A percentile compares a stretch with the other conserved stretches of the same genome.
phyloP scores from a whole-genome alignment of 2,329 filamentous ascomycete species.

The Ophiostoma tasmaniense region DNA sequence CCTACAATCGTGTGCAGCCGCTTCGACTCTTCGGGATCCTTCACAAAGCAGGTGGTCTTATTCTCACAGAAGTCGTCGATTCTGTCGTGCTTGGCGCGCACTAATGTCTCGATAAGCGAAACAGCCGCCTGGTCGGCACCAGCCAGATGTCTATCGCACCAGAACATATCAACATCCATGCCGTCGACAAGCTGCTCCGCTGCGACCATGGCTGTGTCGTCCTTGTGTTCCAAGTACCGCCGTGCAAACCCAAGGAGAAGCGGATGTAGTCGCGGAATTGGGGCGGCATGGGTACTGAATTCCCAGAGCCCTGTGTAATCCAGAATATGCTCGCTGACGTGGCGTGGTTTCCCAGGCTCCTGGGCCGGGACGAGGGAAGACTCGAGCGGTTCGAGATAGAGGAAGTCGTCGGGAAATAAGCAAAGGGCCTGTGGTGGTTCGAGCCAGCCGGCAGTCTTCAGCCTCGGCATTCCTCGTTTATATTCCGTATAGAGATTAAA shows the following conservation, averaged over 20 bases:
- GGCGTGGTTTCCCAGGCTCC: not conserved
- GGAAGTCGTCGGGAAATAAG: not conserved
- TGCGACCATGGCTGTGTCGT: not conserved
- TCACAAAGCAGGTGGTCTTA: not conserved
- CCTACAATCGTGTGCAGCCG: too few relatives aligned
- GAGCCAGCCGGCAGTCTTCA: not conserved
- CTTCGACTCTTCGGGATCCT: not conserved
- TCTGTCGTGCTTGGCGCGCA: not conserved
- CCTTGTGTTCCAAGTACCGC: not conserved
- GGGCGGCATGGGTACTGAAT: not conserved
- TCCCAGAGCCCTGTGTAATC: not conserved
- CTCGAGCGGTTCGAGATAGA: not conserved
- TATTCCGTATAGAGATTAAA: constrained; percentile 1
- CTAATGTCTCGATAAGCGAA: not conserved
- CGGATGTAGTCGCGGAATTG: not conserved
- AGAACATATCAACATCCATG: not conserved
- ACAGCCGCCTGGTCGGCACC: not conserved
- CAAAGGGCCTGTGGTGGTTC: not conserved
- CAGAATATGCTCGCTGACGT: not conserved
- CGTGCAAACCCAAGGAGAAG: not conserved
- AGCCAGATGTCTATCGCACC: not conserved
- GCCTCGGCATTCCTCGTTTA: not conserved
- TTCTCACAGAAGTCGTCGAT: not conserved
- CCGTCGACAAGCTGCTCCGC: constrained; percentile 4
- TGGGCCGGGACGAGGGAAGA: not conserved